Evolutionary conservation across 1,284 basidiomycete species (phyloP), one percentile per base, ranked within the genome.

Genomic region (Sanghuangporus sanghuang): DNA sequence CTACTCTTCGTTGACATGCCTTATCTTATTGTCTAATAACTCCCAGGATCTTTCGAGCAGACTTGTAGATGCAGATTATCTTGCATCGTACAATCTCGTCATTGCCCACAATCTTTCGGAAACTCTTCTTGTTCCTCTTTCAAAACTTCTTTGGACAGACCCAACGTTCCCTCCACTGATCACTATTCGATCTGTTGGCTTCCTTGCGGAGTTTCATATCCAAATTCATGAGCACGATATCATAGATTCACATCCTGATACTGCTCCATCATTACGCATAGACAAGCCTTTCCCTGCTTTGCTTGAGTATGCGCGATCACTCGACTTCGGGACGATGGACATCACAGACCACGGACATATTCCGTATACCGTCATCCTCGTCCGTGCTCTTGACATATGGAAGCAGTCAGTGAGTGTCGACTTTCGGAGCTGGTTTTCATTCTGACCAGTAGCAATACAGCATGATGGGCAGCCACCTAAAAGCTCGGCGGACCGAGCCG

Each of bases 241-340:
- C 70, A 87, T 97, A 70, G 95, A 98, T 72, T 93, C 91, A 16
- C 97, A 99, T 76, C 90, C 94, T 0, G 94, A 97, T 68, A 87
- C 82, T 0, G 76, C 85, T 0, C 89, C 93, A 16, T 94, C 95
- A 7, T 81, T 99, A 0, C 86, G 95, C 42, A 87, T 99, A 66
- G 92, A 95, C 75, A 84, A 87, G 61, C 92, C 96, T 0, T 98
- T 98, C 80, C 88, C 92, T 0, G 83, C 85, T 0, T 82, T 98
- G 4, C 79, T 88, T 62, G 79, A 89, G 62, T 87, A 92, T 73
- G 86, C 92, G 0, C 74, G 82, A n/a, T 79, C 81, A 0, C 78
- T 96, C 55, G 86, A 96, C 69, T 82, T 95, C 63, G 81, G 82
- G 7, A 76, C 76, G 12, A 84, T 97, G 83, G 92, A 97, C 72